A percentile compares a stretch with the other conserved stretches of the same genome.
Conservation (phyloP, 768 basidiomycete genomes). For the Auricularia cornea region DNA sequence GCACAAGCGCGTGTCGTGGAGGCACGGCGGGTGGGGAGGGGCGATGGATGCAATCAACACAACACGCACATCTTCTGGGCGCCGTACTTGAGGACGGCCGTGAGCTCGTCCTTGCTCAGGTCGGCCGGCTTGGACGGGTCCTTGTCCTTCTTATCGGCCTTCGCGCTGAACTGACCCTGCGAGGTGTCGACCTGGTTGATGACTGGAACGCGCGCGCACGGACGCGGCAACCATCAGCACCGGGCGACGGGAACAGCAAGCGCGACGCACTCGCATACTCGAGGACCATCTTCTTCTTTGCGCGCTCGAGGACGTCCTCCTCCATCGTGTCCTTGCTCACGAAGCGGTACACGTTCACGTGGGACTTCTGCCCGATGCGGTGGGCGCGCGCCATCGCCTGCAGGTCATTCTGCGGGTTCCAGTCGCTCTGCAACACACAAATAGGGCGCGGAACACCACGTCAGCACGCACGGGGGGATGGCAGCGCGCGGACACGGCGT, state of each 20-base stretch:
- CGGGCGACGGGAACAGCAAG: not conserved
- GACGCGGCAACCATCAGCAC: not conserved
- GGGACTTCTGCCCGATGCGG: slow-evolving; percentile 96
- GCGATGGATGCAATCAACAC: slow-evolving; percentile 11
- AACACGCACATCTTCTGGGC: slow-evolving; percentile 85
- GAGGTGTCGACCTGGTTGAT: slow-evolving; percentile 99
- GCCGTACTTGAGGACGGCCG: slow-evolving; percentile 96
- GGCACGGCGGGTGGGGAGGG: slow-evolving; percentile 7
- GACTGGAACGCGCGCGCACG: slow-evolving; percentile 40
- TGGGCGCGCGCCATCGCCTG: slow-evolving; percentile 99
- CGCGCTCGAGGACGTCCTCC: slow-evolving; percentile 95
- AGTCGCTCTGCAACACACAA: slow-evolving; percentile 64
- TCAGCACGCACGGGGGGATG: not conserved
- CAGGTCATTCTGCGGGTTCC: slow-evolving; percentile 97
- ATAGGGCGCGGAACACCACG: not conserved
- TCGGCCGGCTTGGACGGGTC: slow-evolving; percentile 71
- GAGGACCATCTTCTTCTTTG: slow-evolving; percentile 98
- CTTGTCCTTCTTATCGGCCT: slow-evolving; percentile 49
- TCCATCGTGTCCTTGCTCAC: slow-evolving; percentile 99
- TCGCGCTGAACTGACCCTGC: slow-evolving; percentile 88
- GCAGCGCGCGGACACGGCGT: slow-evolving; percentile 14
- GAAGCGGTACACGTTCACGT: slow-evolving; percentile 97
- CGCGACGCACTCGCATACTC: slow-evolving; percentile 90
- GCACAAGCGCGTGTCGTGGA: not conserved
- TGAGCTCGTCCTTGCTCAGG: slow-evolving; percentile 91